Base-by-base conservation (phyloP, 2,329 filamentous ascomycete genomes). In the Penicillium digitatum region DNA sequence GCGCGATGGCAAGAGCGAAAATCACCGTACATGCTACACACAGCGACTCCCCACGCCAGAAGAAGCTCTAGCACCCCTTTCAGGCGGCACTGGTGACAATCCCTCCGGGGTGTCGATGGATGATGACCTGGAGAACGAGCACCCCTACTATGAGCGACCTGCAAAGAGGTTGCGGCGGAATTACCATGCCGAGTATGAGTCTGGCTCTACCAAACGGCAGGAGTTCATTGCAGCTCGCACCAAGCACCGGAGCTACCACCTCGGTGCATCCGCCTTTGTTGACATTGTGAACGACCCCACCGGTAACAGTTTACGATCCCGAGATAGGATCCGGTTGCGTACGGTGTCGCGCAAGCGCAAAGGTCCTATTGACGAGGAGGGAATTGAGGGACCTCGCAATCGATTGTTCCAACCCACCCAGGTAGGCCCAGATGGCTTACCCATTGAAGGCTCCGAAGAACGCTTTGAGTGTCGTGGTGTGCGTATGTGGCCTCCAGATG, bases 11-110 rank as follows among this genome's bases (percentile, higher is more conserved):
- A 75, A 77, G 22, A 85, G 83, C 54, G 80, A 79, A 24, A 84
- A 84, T 54, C 77, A 80, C 38, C 80, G 87, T 26, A 88, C 82
- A 0, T 89, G 86, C 64, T 91, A 91, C 68, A 82, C 76, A 11
- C 70, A 77, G 39, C 68, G 70, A 5, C 66, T 78, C 11, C 64
- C 66, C 5, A 69, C 65, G 14, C 69, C 68, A 4, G 61, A 63
- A 26, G 64, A 71, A 42, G 60, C 64, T 10, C 24, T 45, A 9
- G 47, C 51, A 5, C 48, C 46, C n/a, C 38, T 56, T 29, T 56
- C 29, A 27, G 59, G 34, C 37, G 46, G 37, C 6, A 22, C 34
- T 3, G 12, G 18, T 8, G 35, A 37, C 18, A 16, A n/a, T 14
- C 43, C 48, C 3, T 26, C 22, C 14, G 51, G 37, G 27, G 40